A percentile compares a stretch with the other conserved stretches of the same genome.
Conservation (phyloP, 148 eudicot genomes). For the Fagopyrum tataricum region DNA sequence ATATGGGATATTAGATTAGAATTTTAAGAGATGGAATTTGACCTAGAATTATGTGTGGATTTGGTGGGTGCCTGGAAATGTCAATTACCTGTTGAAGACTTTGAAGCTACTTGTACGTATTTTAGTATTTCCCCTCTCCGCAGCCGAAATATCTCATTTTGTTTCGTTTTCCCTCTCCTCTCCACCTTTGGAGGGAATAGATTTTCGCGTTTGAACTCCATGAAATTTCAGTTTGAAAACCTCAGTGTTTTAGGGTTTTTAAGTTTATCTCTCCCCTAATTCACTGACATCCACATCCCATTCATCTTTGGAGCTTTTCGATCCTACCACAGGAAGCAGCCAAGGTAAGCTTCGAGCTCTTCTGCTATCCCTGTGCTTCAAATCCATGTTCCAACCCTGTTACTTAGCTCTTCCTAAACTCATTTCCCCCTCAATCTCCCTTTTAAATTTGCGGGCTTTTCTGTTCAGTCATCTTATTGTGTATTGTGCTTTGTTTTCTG, state of each 20-base stretch:
- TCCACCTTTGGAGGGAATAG: slow-evolving; percentile 10
- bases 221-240: slow-evolving; percentile 5
- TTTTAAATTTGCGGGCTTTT: neutral
- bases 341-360: slow-evolving; percentile 7
- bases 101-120: neutral
- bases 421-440: neutral
- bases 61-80: neutral
- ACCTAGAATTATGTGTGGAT: too few relatives aligned
- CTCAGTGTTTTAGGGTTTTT: slow-evolving; percentile 8
- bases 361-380: neutral
- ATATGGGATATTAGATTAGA: too few relatives aligned
- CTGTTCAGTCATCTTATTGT: neutral
- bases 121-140: neutral
- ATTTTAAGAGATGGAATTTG: too few relatives aligned
- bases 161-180: slow-evolving; percentile 10
- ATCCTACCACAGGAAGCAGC: neutral
- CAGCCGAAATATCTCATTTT: neutral
- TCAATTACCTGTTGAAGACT: neutral
- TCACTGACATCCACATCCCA: slow-evolving; percentile 1
- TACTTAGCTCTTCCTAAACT: neutral
- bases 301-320: neutral
- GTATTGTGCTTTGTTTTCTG: neutral
- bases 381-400: neutral
- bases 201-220: slow-evolving; percentile 11
- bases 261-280: neutral